Evolutionary conservation across 106 monocot genomes (phyloP), one percentile per base, ranked within the genome.

Genomic region (Acanthochlamys bracteata): DNA sequence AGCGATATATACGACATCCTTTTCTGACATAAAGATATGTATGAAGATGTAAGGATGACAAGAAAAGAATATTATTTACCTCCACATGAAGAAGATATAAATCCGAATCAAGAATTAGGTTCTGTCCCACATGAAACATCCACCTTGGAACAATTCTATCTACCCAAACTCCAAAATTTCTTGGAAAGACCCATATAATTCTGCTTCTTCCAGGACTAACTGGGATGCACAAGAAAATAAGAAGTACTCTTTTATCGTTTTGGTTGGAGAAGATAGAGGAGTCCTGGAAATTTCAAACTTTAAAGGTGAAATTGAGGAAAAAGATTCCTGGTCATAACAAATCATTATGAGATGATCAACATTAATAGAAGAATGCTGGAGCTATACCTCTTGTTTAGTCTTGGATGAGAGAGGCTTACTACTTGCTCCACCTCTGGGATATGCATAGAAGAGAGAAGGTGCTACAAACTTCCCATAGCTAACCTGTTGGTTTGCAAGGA

Each of bases 51-150:
- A n/a, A n/a, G n/a, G n/a, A n/a, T n/a, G n/a, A n/a, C n/a, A n/a
- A n/a, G n/a, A 15, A 66, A 57, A 41, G 43, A 25, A 58, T 16
- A 53, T 2, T 0, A 49, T 14, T 67, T 82, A 95, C 95, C 95
- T 84, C 82, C 17, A 86, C 19, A 76, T 95, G 82, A 20, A 95
- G 95, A 66, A 95, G 90, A 74, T 82, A 78, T 7, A 82, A 62
- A 68, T 95, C 95, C 19, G 95, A 95, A 84, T 95, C 95, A 41
- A 95, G 70, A 53, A 95, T 63, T 47, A 87, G 77, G 69, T 95
- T 95, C 54, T 82, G 75, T 20, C 73, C 73, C 9, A 90, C 40
- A 65, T 95, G 90, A 61, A 71, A 76, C n/a, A 86, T 71, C 95
- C 95, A 95, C 62, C 90, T 66, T 14, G 90, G 95, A 64, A 90